A percentile compares a stretch with the other conserved stretches of the same genome.
Evolutionary conservation across 2,329 filamentous ascomycete species (phyloP).

Genomic region (Hypoxylon sp.): DNA sequence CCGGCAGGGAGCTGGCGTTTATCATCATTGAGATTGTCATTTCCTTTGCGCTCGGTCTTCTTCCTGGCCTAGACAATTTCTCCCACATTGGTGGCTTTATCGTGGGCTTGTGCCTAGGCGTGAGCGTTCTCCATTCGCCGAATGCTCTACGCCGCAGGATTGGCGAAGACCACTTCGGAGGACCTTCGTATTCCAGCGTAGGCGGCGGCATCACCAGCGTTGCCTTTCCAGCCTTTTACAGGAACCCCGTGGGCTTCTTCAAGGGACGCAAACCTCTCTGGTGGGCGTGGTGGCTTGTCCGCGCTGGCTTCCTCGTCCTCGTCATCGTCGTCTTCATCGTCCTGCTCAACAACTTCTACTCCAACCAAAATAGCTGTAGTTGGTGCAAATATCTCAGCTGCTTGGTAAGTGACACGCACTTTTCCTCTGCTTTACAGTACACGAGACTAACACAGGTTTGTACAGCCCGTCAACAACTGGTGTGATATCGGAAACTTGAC

Average conservation of each 20-base stretch:
- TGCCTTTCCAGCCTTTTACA: slow-evolving; percentile 62
- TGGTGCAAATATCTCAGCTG: slow-evolving; percentile 98
- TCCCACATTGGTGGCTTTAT: slow-evolving; percentile 95
- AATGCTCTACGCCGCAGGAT: slow-evolving; percentile 78
- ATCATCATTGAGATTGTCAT: slow-evolving; percentile 86
- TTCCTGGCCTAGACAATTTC: slow-evolving; percentile 96
- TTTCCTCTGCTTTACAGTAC: not conserved
- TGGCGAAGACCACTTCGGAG: slow-evolving; percentile 61
- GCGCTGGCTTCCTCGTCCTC: slow-evolving; percentile 78
- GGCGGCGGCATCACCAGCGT: slow-evolving; percentile 54
- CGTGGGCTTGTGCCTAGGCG: slow-evolving; percentile 86
- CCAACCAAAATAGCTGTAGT: slow-evolving; percentile 73
- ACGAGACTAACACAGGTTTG: slow-evolving; percentile 2
- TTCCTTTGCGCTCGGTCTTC: slow-evolving; percentile 88
- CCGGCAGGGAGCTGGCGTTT: slow-evolving; percentile 85
- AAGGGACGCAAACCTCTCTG: slow-evolving; percentile 90
- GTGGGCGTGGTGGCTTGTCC: slow-evolving; percentile 97
- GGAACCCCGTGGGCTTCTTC: slow-evolving; percentile 80
- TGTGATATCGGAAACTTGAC: slow-evolving; percentile 44
- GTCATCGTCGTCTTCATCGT: slow-evolving; percentile 87
- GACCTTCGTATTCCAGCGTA: slow-evolving; percentile 74
- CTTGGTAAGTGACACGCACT: slow-evolving; percentile 68
- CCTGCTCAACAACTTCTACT: slow-evolving; percentile 90
- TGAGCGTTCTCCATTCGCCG: slow-evolving; percentile 89
- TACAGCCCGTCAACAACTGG: slow-evolving; percentile 45